Evolutionary conservation across 2,329 filamentous ascomycete species (phyloP), one percentile per base, ranked within the genome.

Genomic region (Fusarium haematococcum): DNA sequence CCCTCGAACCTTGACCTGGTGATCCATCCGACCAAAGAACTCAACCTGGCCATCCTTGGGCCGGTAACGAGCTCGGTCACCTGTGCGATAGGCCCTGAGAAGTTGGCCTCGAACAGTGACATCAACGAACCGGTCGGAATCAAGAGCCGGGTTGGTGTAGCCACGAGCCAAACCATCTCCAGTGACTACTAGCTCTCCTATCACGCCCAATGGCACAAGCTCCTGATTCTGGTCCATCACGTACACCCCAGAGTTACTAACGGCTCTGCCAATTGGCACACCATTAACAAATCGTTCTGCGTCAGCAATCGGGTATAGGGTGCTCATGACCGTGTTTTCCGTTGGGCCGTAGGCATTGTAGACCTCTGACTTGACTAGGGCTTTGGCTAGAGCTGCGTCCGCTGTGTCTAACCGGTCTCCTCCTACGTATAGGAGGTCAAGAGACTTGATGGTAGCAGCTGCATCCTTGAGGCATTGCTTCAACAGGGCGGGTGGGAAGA

Each of bases 111-210:
- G 37, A 43, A 43, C n/a, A 20, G 6, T n/a, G 0, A 75, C 37
- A 1, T 61, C 0, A 2, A 77, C n/a, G 20, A 79, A 79, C 2
- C 73, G 75, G 33, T 50, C 27, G n/a, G 27, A 5, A 16, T 77
- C 25, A 43, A 43, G 39, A 18, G 39, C 39, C n/a, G 16, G 39
- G 18, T 43, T 20, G 39, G 39, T 20, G 71, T 80, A 79, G 0
- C 68, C 69, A 2, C 68, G 54, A 2, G 67, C 60, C 59, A 72
- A n/a, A 2, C 69, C 69, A 13, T 78, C 77, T 2, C 78, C 78
- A 4, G 75, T 75, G 1, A 80, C 70, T 13, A 79, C 69, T 2
- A 80, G 70, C 56, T 80, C 78, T 10, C 78, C 78, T 23, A 79
- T 61, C 2, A 77, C 74, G 0, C 78, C 78, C 1, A 63, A 18